phyloP scores from a whole-genome alignment of 2,329 filamentous ascomycete genomes.

The Pseudopithomyces chartarum region DNA sequence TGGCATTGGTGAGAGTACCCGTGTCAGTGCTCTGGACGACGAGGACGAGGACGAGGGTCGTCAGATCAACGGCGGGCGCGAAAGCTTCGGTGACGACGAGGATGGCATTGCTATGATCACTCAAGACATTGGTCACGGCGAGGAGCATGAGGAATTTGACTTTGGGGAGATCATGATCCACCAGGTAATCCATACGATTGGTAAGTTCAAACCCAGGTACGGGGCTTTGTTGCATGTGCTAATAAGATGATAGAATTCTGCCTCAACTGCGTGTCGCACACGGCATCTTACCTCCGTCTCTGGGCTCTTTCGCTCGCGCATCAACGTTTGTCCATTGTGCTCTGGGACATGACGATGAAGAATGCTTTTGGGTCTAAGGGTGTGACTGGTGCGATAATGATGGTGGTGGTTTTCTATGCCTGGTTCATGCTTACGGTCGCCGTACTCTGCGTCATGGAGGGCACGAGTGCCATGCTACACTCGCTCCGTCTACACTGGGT shows the following conservation, averaged over 20 bases:
- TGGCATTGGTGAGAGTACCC: slow-evolving; percentile 85
- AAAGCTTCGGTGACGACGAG: slow-evolving; percentile 74
- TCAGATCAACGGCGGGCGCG: slow-evolving; percentile 63
- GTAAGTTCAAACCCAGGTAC: slow-evolving; percentile 58
- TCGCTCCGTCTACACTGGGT: slow-evolving; percentile 93
- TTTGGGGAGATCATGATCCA: slow-evolving; percentile 98
- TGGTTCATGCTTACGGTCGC: slow-evolving; percentile 87
- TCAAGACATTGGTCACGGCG: slow-evolving; percentile 72
- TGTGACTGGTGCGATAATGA: slow-evolving; percentile 73
- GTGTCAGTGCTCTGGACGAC: slow-evolving; percentile 87
- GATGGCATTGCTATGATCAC: slow-evolving; percentile 89
- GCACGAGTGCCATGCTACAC: slow-evolving; percentile 94
- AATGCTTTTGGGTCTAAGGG: slow-evolving; percentile 73
- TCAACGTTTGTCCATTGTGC: slow-evolving; percentile 93
- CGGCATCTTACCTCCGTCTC: slow-evolving; percentile 95
- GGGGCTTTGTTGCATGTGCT: slow-evolving; percentile 16
- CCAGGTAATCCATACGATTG: slow-evolving; percentile 97
- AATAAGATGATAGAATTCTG: slow-evolving; percentile 77
- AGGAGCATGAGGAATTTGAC: slow-evolving; percentile 95
- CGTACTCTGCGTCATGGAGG: slow-evolving; percentile 92
- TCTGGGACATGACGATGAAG: slow-evolving; percentile 94
- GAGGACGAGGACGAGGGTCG: slow-evolving; percentile 73
- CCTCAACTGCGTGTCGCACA: slow-evolving; percentile 98
- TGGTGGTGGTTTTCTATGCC: slow-evolving; percentile 80
- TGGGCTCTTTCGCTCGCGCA: slow-evolving; percentile 97